Percentiles rank a stretch among this genome's conserved stretches.
These are phyloP conservation scores for Ustilago lituana DNA, from an alignment of 1,284 basidiomycete genomes.

Conservation along the genomic window DNA sequence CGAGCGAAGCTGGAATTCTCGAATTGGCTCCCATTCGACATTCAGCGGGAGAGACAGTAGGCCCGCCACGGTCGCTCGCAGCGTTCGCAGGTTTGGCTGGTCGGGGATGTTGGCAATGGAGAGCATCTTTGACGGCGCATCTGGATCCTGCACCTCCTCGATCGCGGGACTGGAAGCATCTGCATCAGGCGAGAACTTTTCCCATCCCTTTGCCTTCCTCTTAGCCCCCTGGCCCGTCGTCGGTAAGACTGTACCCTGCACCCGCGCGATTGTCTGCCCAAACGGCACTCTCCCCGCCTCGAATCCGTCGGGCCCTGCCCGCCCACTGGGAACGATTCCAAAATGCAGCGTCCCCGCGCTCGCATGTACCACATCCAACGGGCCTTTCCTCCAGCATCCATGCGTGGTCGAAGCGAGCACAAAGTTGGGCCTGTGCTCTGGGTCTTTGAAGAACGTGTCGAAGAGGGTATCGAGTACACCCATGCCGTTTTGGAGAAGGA, in stretches of 20 bases:
- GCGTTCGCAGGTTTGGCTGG: constrained; percentile 34
- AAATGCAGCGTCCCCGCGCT: constrained; percentile 79
- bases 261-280: constrained; percentile 24
- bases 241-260: not conserved
- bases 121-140: constrained; percentile 30
- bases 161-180: not conserved
- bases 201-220: constrained; percentile 28
- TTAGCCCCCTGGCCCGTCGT: not conserved
- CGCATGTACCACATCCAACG: constrained; percentile 77
- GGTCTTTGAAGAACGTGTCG: constrained; percentile 77
- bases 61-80: constrained; percentile 52
- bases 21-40: constrained; percentile 75
- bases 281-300: constrained; percentile 23
- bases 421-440: constrained; percentile 80
- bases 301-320: constrained; percentile 20
- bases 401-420: constrained; percentile 85
- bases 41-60: constrained; percentile 60
- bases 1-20: constrained; percentile 77
- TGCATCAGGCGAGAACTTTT: constrained; percentile 26
- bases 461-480: constrained; percentile 86
- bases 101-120: constrained; percentile 53
- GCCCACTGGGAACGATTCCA: constrained; percentile 78
- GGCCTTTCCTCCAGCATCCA: constrained; percentile 72
- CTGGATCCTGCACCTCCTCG: constrained; percentile 15
- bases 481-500: constrained; percentile 89